Conservation (phyloP, 208 protist species). For the Crithidia mellificae region DNA sequence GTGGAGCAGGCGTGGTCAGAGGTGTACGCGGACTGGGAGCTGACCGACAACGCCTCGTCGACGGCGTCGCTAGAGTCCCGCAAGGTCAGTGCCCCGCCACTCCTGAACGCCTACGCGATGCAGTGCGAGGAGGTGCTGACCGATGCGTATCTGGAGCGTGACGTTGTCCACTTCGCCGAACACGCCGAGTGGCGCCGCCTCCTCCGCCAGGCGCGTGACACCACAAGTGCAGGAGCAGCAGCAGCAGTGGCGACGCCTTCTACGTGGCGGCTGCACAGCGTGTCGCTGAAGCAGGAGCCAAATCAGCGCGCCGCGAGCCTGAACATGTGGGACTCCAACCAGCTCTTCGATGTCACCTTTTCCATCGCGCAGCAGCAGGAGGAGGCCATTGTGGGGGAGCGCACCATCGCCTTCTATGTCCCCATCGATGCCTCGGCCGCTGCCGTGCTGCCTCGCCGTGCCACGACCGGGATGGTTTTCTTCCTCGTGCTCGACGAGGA, state of each 20-base stretch:
- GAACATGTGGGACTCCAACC: constrained; percentile 34
- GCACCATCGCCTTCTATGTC: constrained; percentile 29
- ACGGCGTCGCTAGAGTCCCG: constrained; percentile 2
- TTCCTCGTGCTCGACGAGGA: constrained; percentile 37
- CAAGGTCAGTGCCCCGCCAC: neutral
- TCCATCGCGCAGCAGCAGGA: constrained; percentile 17
- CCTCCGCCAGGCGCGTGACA: neutral
- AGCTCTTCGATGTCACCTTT: constrained; percentile 28
- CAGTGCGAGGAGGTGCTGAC: constrained; percentile 29
- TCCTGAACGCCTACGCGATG: neutral
- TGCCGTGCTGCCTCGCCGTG: constrained; percentile 17
- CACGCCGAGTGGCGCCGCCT: constrained; percentile 27
- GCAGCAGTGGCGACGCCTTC: neutral
- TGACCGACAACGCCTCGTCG: constrained; percentile 2
- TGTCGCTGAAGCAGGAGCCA: constrained; percentile 29
- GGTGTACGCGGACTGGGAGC: constrained; percentile 18
- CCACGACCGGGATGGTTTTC: constrained; percentile 22
- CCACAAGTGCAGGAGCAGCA: neutral
- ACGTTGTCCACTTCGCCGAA: constrained; percentile 31
- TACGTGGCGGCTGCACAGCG: constrained; percentile 28
- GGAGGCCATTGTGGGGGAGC: constrained; percentile 27
- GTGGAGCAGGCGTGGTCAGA: constrained; percentile 13
- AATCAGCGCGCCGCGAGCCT: constrained; percentile 26
- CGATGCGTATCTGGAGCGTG: constrained; percentile 31
- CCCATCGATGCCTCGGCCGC: constrained; percentile 9